phyloP scores from a whole-genome alignment of 768 basidiomycete genomes.

The Termitomyces sp. region DNA sequence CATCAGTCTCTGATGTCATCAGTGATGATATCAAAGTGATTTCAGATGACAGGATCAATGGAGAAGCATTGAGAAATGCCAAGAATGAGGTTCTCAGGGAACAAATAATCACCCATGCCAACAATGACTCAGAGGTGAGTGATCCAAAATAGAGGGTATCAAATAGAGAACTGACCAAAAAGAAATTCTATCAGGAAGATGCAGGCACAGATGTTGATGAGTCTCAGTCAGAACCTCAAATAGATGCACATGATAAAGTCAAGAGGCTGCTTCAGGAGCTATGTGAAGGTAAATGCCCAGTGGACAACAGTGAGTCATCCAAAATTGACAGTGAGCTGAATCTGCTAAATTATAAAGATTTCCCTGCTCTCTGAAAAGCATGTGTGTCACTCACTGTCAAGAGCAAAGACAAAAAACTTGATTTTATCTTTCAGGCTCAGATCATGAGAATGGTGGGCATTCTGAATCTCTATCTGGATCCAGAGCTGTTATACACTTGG shows the following conservation, averaged over 20 bases:
- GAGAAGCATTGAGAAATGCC: no score
- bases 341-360: not conserved
- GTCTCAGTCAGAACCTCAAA: no score
- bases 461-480: slow-evolving; percentile 28
- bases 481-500: slow-evolving; percentile 30
- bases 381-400: slow-evolving; percentile 18
- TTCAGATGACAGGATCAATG: no score
- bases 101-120: no score
- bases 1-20: no score
- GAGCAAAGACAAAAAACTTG: slow-evolving; percentile 27
- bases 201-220: no score
- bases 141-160: no score
- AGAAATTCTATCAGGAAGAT: no score
- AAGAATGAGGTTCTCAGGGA: no score
- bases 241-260: not conserved
- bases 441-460: slow-evolving; percentile 24
- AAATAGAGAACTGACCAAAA: no score
- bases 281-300: not conserved
- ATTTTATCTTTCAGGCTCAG: slow-evolving; percentile 27
- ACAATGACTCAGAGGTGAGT: no score
- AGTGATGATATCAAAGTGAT: no score
- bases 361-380: slow-evolving; percentile 15
- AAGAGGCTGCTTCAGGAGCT: not conserved
- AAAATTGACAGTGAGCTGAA: not conserved
- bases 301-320: not conserved